These are phyloP conservation scores for Sarocladiaceae sp. DNA, from an alignment of 2,329 filamentous ascomycete genomes.

Conservation along the genomic window DNA sequence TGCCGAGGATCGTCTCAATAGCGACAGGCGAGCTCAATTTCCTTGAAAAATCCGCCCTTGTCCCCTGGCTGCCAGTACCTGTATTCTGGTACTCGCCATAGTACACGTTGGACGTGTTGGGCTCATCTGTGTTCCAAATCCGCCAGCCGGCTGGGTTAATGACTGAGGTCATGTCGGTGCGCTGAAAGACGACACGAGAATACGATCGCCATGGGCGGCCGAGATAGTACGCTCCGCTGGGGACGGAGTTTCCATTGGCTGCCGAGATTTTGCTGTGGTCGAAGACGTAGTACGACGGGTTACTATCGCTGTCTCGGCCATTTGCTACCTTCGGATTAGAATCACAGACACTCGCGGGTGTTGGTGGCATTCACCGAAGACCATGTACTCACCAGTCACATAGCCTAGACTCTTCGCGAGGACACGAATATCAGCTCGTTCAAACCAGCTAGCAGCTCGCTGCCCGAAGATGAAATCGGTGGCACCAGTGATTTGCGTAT, in stretches of 20 bases:
- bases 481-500: conserved; percentile 39
- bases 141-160: conserved; percentile 58
- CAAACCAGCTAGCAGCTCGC: conserved; percentile 38
- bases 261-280: conserved; percentile 39
- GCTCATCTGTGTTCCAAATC: conserved; percentile 45
- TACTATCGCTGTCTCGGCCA: conserved; percentile 29
- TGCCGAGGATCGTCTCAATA: conserved; percentile 23
- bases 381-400: conserved; percentile 31
- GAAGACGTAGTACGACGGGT: conserved; percentile 41
- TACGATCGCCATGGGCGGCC: conserved; percentile 44
- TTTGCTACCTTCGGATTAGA: conserved; percentile 26
- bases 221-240: conserved; percentile 38
- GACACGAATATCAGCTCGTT: conserved; percentile 35
- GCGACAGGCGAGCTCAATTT: conserved; percentile 29
- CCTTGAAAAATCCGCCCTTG: conserved; percentile 40
- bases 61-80: conserved; percentile 50
- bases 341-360: not conserved
- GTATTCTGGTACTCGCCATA: conserved; percentile 59
- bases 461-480: conserved; percentile 49
- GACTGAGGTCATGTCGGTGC: conserved; percentile 46
- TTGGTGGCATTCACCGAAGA: not conserved
- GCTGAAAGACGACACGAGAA: conserved; percentile 44
- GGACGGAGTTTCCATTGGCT: conserved; percentile 30
- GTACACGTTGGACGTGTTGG: conserved; percentile 46
- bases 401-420: conserved; percentile 31